These are phyloP conservation scores for Clarireedia hainanense DNA, from an alignment of 2,329 filamentous ascomycete genomes.

Conservation along the genomic window DNA sequence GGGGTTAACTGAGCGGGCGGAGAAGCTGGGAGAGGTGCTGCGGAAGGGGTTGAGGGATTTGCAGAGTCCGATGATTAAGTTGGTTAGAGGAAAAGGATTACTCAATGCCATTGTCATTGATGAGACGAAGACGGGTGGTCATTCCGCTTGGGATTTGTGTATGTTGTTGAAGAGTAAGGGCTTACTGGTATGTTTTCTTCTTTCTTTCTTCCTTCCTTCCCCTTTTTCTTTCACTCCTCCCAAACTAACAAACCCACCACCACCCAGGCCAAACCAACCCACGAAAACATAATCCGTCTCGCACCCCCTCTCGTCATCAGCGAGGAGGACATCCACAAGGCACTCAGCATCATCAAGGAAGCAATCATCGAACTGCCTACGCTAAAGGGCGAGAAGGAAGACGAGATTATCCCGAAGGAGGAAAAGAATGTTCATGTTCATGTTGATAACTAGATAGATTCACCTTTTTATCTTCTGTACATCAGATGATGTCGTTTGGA, in stretches of 20 bases:
- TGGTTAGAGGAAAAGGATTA: conserved; percentile 83
- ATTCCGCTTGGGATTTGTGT: conserved; percentile 93
- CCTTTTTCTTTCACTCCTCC: background rate
- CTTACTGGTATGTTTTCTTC: conserved; percentile 59
- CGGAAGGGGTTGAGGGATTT: conserved; percentile 69
- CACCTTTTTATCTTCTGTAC: too few relatives aligned
- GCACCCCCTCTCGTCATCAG: conserved; percentile 95
- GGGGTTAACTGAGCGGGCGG: conserved; percentile 73
- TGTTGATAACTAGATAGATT: background rate
- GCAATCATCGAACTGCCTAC: conserved; percentile 74
- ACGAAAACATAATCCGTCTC: conserved; percentile 96
- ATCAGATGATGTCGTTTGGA: too few relatives aligned
- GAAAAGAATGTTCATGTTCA: conserved; percentile 55
- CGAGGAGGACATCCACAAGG: conserved; percentile 73
- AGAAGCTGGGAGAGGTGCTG: conserved; percentile 75
- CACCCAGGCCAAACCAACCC: conserved; percentile 85
- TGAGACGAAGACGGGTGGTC: conserved; percentile 74
- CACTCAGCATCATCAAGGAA: conserved; percentile 72
- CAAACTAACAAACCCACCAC: background rate
- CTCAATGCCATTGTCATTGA: conserved; percentile 96
- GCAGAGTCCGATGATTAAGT: conserved; percentile 71
- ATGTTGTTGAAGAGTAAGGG: conserved; percentile 94
- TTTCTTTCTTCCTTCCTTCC: background rate
- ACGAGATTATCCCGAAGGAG: conserved; percentile 45
- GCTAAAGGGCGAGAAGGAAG: conserved; percentile 48